Evolutionary conservation across 371 early-diverging fungal genomes (phyloP).

Genomic region (Lichtheimia ramosa): DNA sequence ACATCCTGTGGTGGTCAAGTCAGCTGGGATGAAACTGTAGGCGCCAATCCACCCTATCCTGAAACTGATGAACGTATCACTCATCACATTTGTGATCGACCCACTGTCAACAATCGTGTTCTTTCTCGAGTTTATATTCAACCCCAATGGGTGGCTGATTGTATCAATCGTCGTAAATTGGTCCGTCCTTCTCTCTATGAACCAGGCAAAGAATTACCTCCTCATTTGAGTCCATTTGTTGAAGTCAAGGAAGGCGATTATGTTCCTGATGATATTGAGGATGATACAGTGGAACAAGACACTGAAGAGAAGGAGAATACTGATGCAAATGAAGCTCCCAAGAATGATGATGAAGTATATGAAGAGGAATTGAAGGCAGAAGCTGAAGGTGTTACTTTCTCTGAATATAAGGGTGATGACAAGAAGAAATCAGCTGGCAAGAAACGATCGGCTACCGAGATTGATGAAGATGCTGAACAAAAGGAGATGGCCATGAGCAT

Average conservation of each 20-base stretch:
- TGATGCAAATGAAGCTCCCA: constrained; percentile 36
- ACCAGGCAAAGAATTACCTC: constrained; percentile 84
- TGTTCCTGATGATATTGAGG: constrained; percentile 64
- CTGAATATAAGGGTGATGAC: constrained; percentile 61
- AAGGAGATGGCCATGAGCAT: constrained; percentile 89
- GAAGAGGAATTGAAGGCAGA: constrained; percentile 75
- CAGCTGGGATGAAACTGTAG: constrained; percentile 86
- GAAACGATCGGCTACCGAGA: constrained; percentile 63
- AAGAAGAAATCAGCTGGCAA: constrained; percentile 51
- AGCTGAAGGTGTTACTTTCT: constrained; percentile 71
- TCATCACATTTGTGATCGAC: constrained; percentile 89
- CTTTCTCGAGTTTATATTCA: constrained; percentile 85
- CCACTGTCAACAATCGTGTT: constrained; percentile 64
- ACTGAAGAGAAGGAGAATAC: constrained; percentile 47
- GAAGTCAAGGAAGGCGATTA: constrained; percentile 85
- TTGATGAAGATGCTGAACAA: constrained; percentile 75
- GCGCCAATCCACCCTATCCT: constrained; percentile 76
- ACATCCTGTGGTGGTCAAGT: constrained; percentile 87
- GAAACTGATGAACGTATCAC: constrained; percentile 84
- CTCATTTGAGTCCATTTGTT: constrained; percentile 95
- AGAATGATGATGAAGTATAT: constrained; percentile 50
- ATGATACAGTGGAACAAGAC: constrained; percentile 48
- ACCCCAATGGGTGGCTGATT: constrained; percentile 98
- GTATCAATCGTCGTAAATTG: constrained; percentile 83
- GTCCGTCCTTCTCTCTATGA: constrained; percentile 71